phyloP scores from a whole-genome alignment of 2,329 filamentous ascomycete genomes.

The Ophiostoma sp. region DNA sequence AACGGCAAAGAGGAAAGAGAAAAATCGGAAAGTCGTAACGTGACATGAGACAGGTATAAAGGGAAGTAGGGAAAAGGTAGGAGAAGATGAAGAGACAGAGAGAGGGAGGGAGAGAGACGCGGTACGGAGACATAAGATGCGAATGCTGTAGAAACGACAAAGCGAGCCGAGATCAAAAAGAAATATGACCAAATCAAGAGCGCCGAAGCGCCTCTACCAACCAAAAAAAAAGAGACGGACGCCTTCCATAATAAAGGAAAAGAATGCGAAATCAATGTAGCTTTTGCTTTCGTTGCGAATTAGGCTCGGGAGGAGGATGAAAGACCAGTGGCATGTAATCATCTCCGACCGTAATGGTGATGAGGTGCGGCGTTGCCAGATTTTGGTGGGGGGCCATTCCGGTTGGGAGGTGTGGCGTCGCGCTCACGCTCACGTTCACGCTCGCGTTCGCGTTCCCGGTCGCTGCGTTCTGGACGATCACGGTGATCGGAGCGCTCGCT shows the following conservation, averaged over 20 bases:
- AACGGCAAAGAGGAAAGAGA: not conserved
- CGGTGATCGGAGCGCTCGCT: constrained; percentile 26
- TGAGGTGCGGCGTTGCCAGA: not conserved
- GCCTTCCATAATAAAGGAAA: constrained; percentile 2
- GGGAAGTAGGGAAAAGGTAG: not conserved
- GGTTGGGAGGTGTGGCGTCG: constrained; percentile 28
- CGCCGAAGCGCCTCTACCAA: constrained; percentile 16
- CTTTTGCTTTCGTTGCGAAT: not conserved
- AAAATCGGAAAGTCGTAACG: not conserved
- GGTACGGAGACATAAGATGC: no score
- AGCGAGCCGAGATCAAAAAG: not conserved
- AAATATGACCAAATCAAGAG: not conserved
- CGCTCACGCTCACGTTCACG: constrained; percentile 26
- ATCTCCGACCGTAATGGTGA: constrained; percentile 27
- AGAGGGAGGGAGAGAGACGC: not conserved
- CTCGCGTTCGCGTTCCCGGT: constrained; percentile 20
- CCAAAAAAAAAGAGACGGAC: not conserved
- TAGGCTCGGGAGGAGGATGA: not conserved
- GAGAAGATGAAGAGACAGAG: not conserved
- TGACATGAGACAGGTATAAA: not conserved
- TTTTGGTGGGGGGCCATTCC: constrained; percentile 26
- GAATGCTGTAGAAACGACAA: not conserved
- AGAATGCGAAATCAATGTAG: not conserved
- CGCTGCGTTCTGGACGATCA: constrained; percentile 18
- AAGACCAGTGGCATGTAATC: not conserved